phyloP scores from a whole-genome alignment of 2,329 filamentous ascomycete genomes.

The Penicillium fuscoglaucum region DNA sequence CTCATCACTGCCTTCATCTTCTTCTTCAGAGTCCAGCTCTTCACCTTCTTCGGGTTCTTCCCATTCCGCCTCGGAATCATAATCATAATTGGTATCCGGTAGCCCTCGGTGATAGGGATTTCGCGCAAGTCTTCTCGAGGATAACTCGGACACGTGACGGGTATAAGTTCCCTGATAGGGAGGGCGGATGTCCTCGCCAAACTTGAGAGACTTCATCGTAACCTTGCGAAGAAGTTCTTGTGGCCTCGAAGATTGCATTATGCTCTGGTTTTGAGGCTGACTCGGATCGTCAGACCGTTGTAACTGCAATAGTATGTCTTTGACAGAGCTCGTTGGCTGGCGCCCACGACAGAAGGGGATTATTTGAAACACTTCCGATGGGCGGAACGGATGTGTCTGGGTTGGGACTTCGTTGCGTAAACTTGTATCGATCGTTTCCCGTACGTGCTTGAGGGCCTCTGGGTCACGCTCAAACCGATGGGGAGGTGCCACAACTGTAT shows the following conservation, averaged over 20 bases:
- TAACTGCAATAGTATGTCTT: constrained; percentile 60
- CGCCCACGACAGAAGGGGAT: constrained; percentile 41
- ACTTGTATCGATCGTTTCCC: constrained; percentile 50
- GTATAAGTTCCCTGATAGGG: constrained; percentile 65
- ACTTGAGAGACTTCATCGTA: constrained; percentile 59
- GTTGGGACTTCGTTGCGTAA: constrained; percentile 22
- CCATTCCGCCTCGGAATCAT: constrained; percentile 67
- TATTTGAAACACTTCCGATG: constrained; percentile 40
- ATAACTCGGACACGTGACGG: constrained; percentile 43
- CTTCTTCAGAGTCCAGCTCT: constrained; percentile 64
- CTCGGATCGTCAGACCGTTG: constrained; percentile 37
- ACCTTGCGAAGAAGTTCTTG: constrained; percentile 49
- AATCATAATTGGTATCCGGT: constrained; percentile 62
- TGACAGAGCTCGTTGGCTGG: constrained; percentile 49
- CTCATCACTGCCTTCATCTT: constrained; percentile 61
- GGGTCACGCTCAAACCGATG: constrained; percentile 59
- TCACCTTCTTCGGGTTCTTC: constrained; percentile 71
- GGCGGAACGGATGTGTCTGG: constrained; percentile 28
- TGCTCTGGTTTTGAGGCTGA: constrained; percentile 34
- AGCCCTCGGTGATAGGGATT: constrained; percentile 56
- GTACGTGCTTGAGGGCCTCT: constrained; percentile 56
- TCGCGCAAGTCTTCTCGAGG: constrained; percentile 50
- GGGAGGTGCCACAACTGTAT: constrained; percentile 67
- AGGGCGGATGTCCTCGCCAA: constrained; percentile 62
- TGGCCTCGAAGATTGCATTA: constrained; percentile 32